These are phyloP conservation scores for Chlamydomonas eustigma DNA, from an alignment of 139 green algal species.

Conservation along the genomic window DNA sequence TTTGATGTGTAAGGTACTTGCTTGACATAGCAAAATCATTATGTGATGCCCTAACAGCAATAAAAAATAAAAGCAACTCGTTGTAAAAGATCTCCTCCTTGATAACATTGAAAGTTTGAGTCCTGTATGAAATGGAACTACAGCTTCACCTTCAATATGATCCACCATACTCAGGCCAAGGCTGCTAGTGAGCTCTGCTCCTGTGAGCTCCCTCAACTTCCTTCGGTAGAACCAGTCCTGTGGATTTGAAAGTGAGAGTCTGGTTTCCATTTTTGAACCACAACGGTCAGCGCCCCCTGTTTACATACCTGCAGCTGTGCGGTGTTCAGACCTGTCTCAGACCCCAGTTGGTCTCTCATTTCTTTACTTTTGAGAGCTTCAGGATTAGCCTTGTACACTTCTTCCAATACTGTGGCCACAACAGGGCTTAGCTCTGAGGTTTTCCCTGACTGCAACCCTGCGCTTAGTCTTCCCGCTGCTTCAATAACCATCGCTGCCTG, in stretches of 20 bases:
- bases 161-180: not conserved
- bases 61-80: not conserved
- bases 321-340: not conserved
- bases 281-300: not conserved
- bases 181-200: not conserved
- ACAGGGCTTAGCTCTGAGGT: not conserved
- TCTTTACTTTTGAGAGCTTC: not conserved
- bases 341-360: not conserved
- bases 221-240: constrained; percentile 16
- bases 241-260: not conserved
- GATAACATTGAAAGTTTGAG: not conserved
- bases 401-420: not conserved
- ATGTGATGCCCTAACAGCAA: not conserved
- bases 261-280: not conserved
- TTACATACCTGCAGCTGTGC: constrained; percentile 5
- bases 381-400: not conserved
- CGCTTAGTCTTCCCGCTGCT: not conserved
- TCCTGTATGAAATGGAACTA: not conserved
- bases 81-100: not conserved
- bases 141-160: not conserved
- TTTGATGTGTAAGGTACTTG: not conserved
- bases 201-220: not conserved
- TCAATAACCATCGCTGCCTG: too few species aligned
- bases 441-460: not conserved
- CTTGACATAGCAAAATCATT: not conserved